Percentiles rank a stretch among this genome's conserved stretches.
These are phyloP conservation scores for Magnaporthiopsis incrustans DNA, from an alignment of 2,329 filamentous ascomycete species.

Conservation along the genomic window DNA sequence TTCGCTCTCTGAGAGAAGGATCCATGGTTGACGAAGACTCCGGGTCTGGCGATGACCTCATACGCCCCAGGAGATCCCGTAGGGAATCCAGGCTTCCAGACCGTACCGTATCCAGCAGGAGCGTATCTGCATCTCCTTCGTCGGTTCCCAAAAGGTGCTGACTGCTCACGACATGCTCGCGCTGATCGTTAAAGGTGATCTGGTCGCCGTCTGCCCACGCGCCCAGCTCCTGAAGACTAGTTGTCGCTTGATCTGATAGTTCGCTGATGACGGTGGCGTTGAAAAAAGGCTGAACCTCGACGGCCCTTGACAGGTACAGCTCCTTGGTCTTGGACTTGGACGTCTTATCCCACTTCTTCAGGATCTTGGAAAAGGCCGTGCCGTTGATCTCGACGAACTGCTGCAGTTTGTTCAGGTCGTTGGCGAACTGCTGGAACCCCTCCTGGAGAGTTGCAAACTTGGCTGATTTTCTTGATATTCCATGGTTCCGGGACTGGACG, in stretches of 20 bases:
- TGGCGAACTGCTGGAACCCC: constrained; percentile 94
- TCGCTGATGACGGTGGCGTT: constrained; percentile 96
- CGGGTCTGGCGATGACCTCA: constrained; percentile 44
- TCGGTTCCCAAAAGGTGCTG: constrained; percentile 65
- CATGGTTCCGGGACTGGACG: constrained; percentile 68
- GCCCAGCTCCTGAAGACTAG: constrained; percentile 87
- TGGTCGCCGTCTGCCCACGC: constrained; percentile 97
- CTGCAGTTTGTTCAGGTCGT: constrained; percentile 93
- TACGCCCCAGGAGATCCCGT: constrained; percentile 70
- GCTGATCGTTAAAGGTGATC: constrained; percentile 63
- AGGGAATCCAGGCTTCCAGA: constrained; percentile 71
- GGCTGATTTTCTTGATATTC: constrained; percentile 77
- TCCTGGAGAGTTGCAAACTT: constrained; percentile 94
- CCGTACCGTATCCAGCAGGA: constrained; percentile 80
- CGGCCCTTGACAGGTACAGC: constrained; percentile 87
- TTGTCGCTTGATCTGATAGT: constrained; percentile 92
- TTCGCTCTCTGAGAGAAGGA: constrained; percentile 56
- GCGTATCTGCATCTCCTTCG: constrained; percentile 81
- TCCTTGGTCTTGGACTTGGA: constrained; percentile 99
- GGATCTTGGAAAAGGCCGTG: constrained; percentile 94
- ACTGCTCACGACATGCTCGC: constrained; percentile 57
- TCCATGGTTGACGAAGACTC: constrained; percentile 33
- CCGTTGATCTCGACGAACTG: constrained; percentile 99
- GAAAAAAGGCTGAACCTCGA: constrained; percentile 97
- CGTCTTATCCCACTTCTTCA: constrained; percentile 99